These are phyloP conservation scores for Aspergillus pseudoviridinutans DNA, from an alignment of 2,329 filamentous ascomycete genomes.

Conservation along the genomic window DNA sequence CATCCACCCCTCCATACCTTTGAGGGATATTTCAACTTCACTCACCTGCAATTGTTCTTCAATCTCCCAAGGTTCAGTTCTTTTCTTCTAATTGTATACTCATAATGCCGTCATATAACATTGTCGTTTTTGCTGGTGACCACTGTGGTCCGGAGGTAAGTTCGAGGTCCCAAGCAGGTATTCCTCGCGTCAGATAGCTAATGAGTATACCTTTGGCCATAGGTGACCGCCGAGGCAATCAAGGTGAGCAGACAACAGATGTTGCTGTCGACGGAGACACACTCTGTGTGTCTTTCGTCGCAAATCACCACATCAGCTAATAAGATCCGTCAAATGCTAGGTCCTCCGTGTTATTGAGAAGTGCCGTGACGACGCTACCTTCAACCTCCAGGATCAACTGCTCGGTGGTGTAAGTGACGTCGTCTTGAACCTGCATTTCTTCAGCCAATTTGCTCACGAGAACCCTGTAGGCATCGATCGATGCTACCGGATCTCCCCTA, in stretches of 20 bases:
- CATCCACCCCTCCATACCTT: constrained; percentile 15
- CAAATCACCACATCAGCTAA: not conserved
- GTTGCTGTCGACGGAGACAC: not conserved
- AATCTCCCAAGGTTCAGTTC: constrained; percentile 16
- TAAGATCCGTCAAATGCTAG: constrained; percentile 41
- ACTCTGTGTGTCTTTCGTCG: too few relatives aligned
- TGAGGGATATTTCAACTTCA: not conserved
- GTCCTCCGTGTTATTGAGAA: constrained; percentile 75
- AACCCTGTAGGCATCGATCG: constrained; percentile 71
- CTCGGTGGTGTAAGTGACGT: constrained; percentile 75
- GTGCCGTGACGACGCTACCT: constrained; percentile 66
- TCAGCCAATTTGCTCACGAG: not conserved
- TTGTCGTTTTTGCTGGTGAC: constrained; percentile 79
- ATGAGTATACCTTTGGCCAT: constrained; percentile 5
- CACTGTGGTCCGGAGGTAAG: constrained; percentile 81
- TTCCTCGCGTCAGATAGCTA: constrained; percentile 2
- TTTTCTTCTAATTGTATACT: constrained; percentile 4
- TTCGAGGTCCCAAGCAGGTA: constrained; percentile 3
- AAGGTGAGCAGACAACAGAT: constrained; percentile 58
- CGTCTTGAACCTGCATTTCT: not conserved
- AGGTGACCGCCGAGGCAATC: constrained; percentile 80
- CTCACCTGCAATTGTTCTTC: constrained; percentile 8
- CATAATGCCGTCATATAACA: constrained; percentile 67
- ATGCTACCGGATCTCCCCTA: constrained; percentile 71
- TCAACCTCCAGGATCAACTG: constrained; percentile 86